Percentiles rank a stretch among this genome's conserved stretches.
These are phyloP conservation scores for Xylaria sp. DNA, from an alignment of 2,329 filamentous ascomycete genomes.

Conservation along the genomic window DNA sequence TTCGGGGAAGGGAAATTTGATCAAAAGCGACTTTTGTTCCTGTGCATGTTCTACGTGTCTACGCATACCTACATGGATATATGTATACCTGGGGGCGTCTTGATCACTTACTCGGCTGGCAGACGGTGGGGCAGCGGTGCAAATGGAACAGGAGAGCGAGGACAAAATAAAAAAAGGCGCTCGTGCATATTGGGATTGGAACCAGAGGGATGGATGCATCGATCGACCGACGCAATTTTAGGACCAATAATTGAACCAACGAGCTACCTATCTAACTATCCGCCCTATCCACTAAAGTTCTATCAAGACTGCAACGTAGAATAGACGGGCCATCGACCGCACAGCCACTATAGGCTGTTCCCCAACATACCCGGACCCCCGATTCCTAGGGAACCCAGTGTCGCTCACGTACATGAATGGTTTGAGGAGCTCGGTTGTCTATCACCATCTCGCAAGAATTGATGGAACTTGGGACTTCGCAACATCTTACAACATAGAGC, in stretches of 20 bases:
- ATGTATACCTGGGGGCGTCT: background rate
- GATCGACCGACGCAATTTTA: too few species aligned
- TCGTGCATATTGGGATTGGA: constrained; percentile 7
- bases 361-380: too few species aligned
- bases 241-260: background rate
- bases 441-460: too few species aligned
- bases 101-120: background rate
- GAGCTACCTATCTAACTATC: constrained; percentile 1
- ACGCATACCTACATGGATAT: background rate
- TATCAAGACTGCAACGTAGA: too few species aligned
- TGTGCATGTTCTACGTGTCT: background rate
- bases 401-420: too few species aligned
- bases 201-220: background rate
- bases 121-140: background rate
- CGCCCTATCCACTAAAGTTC: too few species aligned
- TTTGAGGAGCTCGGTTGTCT: too few species aligned
- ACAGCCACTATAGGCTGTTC: too few species aligned
- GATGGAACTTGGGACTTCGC: too few species aligned
- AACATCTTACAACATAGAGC: too few species aligned
- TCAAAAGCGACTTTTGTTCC: background rate
- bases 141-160: background rate
- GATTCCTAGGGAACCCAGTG: too few species aligned
- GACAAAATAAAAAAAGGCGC: background rate
- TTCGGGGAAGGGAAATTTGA: background rate
- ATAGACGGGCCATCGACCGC: too few species aligned